Evolutionary conservation across 2,329 filamentous ascomycete species (phyloP).

Genomic region (Cladophialophora psammophila): DNA sequence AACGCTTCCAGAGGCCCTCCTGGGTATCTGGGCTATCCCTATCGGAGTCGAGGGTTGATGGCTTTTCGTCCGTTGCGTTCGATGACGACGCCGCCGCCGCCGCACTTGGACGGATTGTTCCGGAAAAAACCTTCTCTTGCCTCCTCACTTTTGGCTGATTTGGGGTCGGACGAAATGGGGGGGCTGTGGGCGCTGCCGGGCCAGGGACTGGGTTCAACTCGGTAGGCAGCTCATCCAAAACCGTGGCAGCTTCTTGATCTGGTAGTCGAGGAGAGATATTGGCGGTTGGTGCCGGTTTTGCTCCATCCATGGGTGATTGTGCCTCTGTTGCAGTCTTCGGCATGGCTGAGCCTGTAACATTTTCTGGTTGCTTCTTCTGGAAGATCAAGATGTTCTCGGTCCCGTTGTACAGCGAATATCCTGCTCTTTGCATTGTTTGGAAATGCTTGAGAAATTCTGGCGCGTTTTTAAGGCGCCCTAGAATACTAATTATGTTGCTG

Average conservation of each 20-base stretch:
- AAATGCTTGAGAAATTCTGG: conserved; percentile 53
- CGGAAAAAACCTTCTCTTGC: conserved; percentile 41
- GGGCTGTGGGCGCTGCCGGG: conserved; percentile 36
- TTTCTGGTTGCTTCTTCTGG: conserved; percentile 27
- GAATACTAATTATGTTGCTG: conserved; percentile 44
- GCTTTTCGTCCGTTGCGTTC: not conserved
- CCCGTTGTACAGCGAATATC: conserved; percentile 53
- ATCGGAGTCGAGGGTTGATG: not conserved
- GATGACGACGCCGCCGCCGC: conserved; percentile 3
- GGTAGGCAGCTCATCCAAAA: conserved; percentile 36
- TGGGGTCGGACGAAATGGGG: conserved; percentile 17
- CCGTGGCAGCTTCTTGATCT: conserved; percentile 30
- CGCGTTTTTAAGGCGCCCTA: conserved; percentile 49
- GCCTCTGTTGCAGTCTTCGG: not conserved
- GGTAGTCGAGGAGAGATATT: not conserved
- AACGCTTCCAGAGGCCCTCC: conserved; percentile 22
- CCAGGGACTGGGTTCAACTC: conserved; percentile 30
- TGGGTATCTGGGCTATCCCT: not conserved
- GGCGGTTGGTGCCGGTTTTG: not conserved
- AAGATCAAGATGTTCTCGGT: conserved; percentile 46
- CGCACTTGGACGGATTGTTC: conserved; percentile 31
- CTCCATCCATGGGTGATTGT: not conserved
- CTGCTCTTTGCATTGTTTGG: conserved; percentile 47
- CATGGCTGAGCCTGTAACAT: not conserved
- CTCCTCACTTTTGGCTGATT: conserved; percentile 27